These are phyloP conservation scores for Lipomyces mesembrius DNA, from an alignment of 805 yeast species.

Conservation along the genomic window DNA sequence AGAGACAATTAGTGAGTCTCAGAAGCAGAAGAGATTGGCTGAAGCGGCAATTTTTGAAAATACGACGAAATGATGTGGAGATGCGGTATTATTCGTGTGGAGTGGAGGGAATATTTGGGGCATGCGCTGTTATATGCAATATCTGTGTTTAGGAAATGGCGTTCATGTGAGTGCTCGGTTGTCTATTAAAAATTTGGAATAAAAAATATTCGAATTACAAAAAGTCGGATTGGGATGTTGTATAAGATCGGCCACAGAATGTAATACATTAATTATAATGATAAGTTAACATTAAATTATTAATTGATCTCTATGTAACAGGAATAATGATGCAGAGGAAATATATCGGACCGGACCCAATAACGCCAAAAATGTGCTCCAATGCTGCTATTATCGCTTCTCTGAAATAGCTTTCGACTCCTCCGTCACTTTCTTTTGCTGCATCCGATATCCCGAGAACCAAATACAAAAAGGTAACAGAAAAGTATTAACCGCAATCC, in stretches of 20 bases:
- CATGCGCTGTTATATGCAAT: background rate
- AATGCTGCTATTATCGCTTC: background rate
- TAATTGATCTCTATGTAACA: background rate
- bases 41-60: slow-evolving; percentile 35
- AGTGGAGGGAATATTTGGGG: background rate
- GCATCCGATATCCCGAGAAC: slow-evolving; percentile 20
- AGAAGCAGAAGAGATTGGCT: slow-evolving; percentile 24
- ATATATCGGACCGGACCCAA: background rate
- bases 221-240: background rate
- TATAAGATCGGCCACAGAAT: background rate
- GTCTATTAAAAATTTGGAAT: background rate
- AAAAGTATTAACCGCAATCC: slow-evolving; percentile 57
- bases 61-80: slow-evolving; percentile 21
- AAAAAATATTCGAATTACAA: too few species aligned
- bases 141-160: background rate
- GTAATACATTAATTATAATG: background rate
- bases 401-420: background rate
- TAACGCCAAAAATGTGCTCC: background rate
- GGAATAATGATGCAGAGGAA: background rate
- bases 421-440: slow-evolving; percentile 8
- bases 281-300: too few species aligned
- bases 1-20: slow-evolving; percentile 5
- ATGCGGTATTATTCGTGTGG: background rate
- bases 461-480: slow-evolving; percentile 26
- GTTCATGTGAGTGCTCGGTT: background rate